Evolutionary conservation across 2,329 filamentous ascomycete species (phyloP).

Genomic region (Alternaria arbusti): DNA sequence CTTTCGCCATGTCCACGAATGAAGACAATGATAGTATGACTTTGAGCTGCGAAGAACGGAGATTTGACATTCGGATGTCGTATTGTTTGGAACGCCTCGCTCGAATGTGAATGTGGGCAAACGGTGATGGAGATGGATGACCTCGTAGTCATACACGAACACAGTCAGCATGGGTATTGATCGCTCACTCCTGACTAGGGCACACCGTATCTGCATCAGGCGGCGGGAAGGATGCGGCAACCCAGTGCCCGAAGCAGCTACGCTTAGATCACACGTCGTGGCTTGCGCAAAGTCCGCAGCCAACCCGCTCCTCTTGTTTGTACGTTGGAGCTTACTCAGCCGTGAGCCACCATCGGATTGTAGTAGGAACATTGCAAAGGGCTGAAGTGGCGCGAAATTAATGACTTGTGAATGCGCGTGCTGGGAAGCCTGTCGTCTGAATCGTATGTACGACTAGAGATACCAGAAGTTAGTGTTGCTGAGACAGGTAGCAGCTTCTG

Average conservation of each 20-base stretch:
- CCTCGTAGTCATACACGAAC: neutral
- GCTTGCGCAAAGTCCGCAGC: neutral
- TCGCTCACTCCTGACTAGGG: neutral
- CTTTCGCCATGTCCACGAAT: neutral
- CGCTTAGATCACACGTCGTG: neutral
- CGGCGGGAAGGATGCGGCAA: neutral
- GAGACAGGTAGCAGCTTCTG: neutral
- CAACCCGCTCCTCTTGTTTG: neutral
- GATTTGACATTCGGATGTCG: neutral
- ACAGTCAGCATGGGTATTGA: neutral
- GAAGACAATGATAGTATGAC: neutral
- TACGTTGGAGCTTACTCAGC: neutral
- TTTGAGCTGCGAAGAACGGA: neutral
- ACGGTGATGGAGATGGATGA: neutral
- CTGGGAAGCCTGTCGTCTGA: neutral
- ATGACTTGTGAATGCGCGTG: neutral
- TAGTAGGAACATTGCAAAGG: neutral
- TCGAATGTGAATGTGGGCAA: neutral
- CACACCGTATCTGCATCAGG: neutral
- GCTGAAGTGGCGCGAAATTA: neutral
- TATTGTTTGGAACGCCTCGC: neutral
- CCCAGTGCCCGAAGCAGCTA: neutral
- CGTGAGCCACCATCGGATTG: neutral
- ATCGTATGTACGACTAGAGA: neutral
- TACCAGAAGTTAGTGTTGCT: neutral